These are phyloP conservation scores for Kodamaea arcana DNA, from an alignment of 1,139 yeast genomes.

Conservation along the genomic window DNA sequence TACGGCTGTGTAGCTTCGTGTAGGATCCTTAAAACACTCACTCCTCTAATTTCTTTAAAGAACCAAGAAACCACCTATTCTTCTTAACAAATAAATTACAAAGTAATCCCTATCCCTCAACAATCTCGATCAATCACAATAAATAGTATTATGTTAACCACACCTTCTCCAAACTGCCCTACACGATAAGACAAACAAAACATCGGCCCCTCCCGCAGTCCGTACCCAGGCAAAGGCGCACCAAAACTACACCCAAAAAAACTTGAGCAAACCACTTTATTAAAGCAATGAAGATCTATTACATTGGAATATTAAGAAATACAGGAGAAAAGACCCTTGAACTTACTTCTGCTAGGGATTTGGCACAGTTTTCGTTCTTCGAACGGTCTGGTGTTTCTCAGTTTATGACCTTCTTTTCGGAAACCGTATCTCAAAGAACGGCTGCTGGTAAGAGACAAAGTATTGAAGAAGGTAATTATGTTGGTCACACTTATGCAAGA, in stretches of 20 bases:
- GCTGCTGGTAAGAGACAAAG: constrained; percentile 87
- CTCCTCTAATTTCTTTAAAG: too few relatives aligned
- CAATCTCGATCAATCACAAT: too few relatives aligned
- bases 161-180: too few relatives aligned
- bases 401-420: constrained; percentile 91
- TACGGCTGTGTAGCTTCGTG: too few relatives aligned
- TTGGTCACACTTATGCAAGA: constrained; percentile 89
- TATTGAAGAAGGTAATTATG: constrained; percentile 81
- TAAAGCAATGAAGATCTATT: constrained; percentile 72
- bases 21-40: too few relatives aligned
- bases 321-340: constrained; percentile 64
- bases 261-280: neutral
- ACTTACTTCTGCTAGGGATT: constrained; percentile 75
- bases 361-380: constrained; percentile 82
- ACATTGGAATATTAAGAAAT: constrained; percentile 79
- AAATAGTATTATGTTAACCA: too few relatives aligned
- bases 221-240: neutral
- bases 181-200: too few relatives aligned
- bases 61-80: too few relatives aligned
- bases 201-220: too few relatives aligned
- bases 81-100: too few relatives aligned
- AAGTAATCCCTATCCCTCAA: too few relatives aligned
- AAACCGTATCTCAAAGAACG: constrained; percentile 87
- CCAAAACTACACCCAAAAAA: neutral
- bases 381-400: constrained; percentile 76